phyloP scores from a whole-genome alignment of 2,329 filamentous ascomycete species.

The Cladorrhinum sp. region DNA sequence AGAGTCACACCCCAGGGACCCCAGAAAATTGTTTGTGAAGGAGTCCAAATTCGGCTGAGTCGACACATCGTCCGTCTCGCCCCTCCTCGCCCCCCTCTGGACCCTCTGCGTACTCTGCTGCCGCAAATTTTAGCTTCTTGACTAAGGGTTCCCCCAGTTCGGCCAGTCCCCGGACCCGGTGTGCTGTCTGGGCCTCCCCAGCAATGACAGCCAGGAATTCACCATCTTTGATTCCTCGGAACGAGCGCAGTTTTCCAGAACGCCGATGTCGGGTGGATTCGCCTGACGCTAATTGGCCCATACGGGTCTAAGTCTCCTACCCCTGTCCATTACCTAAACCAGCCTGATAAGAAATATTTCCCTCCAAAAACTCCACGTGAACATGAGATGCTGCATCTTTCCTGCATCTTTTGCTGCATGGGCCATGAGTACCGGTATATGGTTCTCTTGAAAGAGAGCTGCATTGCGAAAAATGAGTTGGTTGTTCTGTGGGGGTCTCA shows the following conservation, averaged over 20 bases:
- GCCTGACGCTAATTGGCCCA: slow-evolving; percentile 16
- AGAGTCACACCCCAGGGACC: slow-evolving; percentile 21
- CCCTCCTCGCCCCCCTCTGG: slow-evolving; percentile 10
- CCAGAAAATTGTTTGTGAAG: slow-evolving; percentile 13
- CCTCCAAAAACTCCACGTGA: slow-evolving; percentile 12
- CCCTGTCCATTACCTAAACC: slow-evolving; percentile 23
- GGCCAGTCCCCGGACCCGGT: slow-evolving; percentile 5
- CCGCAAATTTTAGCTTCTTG: slow-evolving; percentile 19
- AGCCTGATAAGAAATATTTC: slow-evolving; percentile 25
- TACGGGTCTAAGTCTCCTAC: neutral
- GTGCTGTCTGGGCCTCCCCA: slow-evolving; percentile 8
- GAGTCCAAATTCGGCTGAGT: slow-evolving; percentile 15
- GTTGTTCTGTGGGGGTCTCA: slow-evolving; percentile 12
- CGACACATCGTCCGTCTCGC: slow-evolving; percentile 17
- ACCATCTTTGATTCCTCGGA: slow-evolving; percentile 9
- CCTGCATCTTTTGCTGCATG: neutral
- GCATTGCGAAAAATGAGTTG: neutral
- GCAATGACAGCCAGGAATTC: slow-evolving; percentile 10
- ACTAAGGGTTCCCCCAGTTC: slow-evolving; percentile 17
- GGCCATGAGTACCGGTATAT: too few species aligned
- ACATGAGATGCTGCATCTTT: slow-evolving; percentile 20
- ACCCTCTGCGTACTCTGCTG: neutral
- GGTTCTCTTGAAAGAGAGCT: neutral
- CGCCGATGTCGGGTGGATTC: slow-evolving; percentile 23
- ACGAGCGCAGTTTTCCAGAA: neutral